Percentiles rank a stretch among this genome's conserved stretches.
phyloP scores from a whole-genome alignment of 106 monocot species.

The Allium fistulosum region DNA sequence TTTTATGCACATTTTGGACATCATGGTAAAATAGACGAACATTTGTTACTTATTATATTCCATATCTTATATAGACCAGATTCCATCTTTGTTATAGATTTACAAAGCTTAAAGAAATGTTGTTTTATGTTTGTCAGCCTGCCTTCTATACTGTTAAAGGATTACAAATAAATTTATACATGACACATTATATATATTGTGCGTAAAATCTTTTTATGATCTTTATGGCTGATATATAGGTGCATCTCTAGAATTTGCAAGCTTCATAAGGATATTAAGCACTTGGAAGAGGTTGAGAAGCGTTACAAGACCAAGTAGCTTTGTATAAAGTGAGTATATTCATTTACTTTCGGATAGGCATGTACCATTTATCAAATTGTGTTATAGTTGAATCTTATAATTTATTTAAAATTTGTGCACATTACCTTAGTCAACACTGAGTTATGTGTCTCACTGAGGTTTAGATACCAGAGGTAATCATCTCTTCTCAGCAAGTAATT shows the following conservation, averaged over 20 bases:
- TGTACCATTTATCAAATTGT: no score
- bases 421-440: no score
- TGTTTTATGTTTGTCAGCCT: conserved; percentile 58
- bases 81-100: conserved; percentile 31
- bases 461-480: no score
- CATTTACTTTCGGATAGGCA: no score
- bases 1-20: no score
- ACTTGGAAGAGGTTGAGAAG: conserved; percentile 69
- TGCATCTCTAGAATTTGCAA: conserved; percentile 54
- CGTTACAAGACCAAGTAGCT: conserved; percentile 44
- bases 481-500: no score
- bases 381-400: no score
- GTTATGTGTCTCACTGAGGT: no score
- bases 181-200: not conserved
- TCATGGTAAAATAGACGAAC: no score
- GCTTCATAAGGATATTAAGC: conserved; percentile 51
- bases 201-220: not conserved
- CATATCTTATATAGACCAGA: not conserved
- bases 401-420: no score
- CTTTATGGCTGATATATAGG: conserved; percentile 23
- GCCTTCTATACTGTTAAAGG: conserved; percentile 69
- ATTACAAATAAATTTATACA: no score
- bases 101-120: conserved; percentile 79
- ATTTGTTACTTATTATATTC: no score
- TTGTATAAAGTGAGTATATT: conserved; percentile 2